Conservation (phyloP, 169 alveolate genomes). For the Fabrea salina region DNA sequence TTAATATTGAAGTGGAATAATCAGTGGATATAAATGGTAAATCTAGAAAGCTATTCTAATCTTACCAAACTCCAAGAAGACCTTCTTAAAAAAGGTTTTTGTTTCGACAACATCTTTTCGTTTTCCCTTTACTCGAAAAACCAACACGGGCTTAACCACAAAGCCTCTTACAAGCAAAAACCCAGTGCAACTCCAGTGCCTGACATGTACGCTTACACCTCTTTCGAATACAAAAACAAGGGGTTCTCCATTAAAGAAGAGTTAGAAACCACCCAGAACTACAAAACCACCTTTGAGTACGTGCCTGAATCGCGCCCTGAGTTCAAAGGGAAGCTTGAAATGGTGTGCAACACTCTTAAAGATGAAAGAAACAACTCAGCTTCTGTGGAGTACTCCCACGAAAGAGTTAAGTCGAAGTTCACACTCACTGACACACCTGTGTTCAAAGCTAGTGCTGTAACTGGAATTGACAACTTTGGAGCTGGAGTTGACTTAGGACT, state of each 20-base stretch:
- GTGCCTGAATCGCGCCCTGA: background rate
- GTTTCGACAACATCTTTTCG: background rate
- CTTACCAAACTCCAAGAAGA: slow-evolving; percentile 23
- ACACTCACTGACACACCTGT: background rate
- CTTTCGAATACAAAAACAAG: background rate
- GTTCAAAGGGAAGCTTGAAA: background rate
- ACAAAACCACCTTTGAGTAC: background rate
- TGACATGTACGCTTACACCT: background rate
- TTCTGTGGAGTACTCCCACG: background rate
- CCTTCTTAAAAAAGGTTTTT: slow-evolving; percentile 20
- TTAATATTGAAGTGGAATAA: too few relatives aligned
- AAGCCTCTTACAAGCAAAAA: background rate
- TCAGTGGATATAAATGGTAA: too few relatives aligned
- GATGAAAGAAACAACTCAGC: background rate
- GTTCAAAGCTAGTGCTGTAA: background rate
- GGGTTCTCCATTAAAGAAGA: slow-evolving; percentile 7
- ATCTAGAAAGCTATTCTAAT: slow-evolving; percentile 21
- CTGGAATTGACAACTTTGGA: background rate
- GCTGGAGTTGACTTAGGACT: slow-evolving; percentile 5
- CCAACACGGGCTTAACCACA: background rate
- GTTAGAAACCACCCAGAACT: background rate
- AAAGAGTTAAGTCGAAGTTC: background rate
- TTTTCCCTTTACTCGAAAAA: background rate
- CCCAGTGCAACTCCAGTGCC: background rate
- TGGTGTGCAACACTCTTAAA: background rate